A percentile compares a stretch with the other conserved stretches of the same genome.
phyloP scores from a whole-genome alignment of 345 rosid species.

The Dipteronia dyeriana region DNA sequence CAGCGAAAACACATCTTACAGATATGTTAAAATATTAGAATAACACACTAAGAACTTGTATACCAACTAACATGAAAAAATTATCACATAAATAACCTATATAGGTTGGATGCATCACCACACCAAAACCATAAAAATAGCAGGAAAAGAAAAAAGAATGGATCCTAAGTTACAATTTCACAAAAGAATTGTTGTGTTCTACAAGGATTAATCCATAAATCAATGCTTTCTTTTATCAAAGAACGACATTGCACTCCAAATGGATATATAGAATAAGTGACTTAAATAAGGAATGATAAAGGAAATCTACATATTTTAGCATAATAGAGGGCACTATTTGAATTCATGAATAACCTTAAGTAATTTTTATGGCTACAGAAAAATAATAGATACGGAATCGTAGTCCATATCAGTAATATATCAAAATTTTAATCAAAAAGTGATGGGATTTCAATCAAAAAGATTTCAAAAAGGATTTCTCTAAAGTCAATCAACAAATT shows the following conservation, averaged over 20 bases:
- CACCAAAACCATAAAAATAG: background rate
- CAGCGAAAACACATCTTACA: slow-evolving; percentile 24
- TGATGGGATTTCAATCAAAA: background rate
- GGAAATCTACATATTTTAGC: too few species aligned
- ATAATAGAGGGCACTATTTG: too few species aligned
- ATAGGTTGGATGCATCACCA: slow-evolving; percentile 11
- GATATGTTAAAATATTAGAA: background rate
- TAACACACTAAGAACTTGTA: background rate
- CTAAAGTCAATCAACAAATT: too few species aligned
- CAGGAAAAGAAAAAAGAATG: background rate
- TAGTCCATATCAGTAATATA: too few species aligned
- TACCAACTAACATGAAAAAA: background rate
- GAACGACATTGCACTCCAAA: too few species aligned
- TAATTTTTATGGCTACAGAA: too few species aligned
- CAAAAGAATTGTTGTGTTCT: background rate
- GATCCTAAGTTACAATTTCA: background rate
- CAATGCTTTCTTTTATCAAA: too few species aligned
- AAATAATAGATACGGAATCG: background rate
- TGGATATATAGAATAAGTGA: too few species aligned
- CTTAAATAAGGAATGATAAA: too few species aligned
- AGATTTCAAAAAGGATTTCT: too few species aligned
- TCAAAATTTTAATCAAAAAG: background rate
- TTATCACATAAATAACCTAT: background rate
- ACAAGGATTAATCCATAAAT: too few species aligned
- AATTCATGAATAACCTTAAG: too few species aligned